Conservation (phyloP, 257 asterid genomes). For the Solanum chilense region DNA sequence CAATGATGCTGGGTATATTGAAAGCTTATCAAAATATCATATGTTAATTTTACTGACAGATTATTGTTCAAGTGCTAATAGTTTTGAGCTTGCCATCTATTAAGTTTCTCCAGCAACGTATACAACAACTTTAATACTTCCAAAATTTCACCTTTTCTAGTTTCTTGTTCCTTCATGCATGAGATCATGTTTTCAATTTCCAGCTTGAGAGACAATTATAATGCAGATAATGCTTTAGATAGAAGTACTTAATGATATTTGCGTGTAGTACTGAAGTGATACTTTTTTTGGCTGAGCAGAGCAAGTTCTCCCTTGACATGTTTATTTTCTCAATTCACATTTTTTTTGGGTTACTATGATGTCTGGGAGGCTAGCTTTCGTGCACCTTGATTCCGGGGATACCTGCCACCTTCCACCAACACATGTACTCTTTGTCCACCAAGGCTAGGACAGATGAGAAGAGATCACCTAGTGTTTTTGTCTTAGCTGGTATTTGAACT, state of each 20-base stretch:
- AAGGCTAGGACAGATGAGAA: background rate
- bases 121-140: background rate
- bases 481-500: background rate
- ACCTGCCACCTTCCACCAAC: background rate
- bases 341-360: background rate
- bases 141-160: background rate
- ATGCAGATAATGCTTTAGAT: background rate
- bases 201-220: background rate
- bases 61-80: background rate
- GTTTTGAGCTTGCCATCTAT: background rate
- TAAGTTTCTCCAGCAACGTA: background rate
- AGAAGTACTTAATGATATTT: background rate
- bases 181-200: background rate
- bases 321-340: background rate
- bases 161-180: background rate
- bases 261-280: background rate
- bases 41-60: background rate
- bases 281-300: background rate
- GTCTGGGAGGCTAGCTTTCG: background rate
- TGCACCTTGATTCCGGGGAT: background rate
- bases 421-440: background rate
- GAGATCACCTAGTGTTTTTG: background rate
- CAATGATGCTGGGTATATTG: background rate
- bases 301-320: background rate
- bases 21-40: background rate